Percentiles rank a stretch among this genome's conserved stretches.
Evolutionary conservation across 2,329 filamentous ascomycete genomes (phyloP).

Genomic region (Xylaria sp.): DNA sequence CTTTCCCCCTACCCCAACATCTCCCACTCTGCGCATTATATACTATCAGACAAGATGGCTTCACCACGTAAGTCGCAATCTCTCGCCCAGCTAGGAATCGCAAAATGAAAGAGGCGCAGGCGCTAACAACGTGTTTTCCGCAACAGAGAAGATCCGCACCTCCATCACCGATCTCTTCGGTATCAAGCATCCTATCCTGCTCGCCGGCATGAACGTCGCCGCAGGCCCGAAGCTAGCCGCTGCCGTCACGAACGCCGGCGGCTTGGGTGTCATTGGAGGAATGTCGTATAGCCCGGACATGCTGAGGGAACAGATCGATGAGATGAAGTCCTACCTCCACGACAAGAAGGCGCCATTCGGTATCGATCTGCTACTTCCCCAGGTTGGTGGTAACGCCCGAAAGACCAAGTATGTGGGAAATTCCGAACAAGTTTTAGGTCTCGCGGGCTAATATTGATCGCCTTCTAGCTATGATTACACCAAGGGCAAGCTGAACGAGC

Average conservation of each 20-base stretch:
- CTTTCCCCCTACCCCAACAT: neutral
- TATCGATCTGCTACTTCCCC: conserved; percentile 90
- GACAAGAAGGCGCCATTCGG: conserved; percentile 97
- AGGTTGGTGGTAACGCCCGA: conserved; percentile 91
- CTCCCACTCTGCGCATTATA: neutral
- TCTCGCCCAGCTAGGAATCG: conserved; percentile 5
- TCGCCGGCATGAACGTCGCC: conserved; percentile 99
- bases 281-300: conserved; percentile 97
- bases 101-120: conserved; percentile 16
- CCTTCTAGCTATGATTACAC: conserved; percentile 93
- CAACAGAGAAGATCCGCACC: conserved; percentile 85
- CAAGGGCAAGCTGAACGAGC: conserved; percentile 94
- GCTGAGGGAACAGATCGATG: conserved; percentile 92
- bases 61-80: conserved; percentile 46
- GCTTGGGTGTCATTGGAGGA: conserved; percentile 95
- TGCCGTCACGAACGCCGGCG: conserved; percentile 95
- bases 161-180: conserved; percentile 94
- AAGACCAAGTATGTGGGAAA: conserved; percentile 79
- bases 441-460: conserved; percentile 37
- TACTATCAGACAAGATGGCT: conserved; percentile 45
- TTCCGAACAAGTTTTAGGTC: conserved; percentile 2
- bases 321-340: conserved; percentile 86
- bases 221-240: conserved; percentile 96
- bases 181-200: conserved; percentile 95
- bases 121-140: conserved; percentile 33